Conservation (phyloP, 768 basidiomycete species). For the Leccinum incarnatum region DNA sequence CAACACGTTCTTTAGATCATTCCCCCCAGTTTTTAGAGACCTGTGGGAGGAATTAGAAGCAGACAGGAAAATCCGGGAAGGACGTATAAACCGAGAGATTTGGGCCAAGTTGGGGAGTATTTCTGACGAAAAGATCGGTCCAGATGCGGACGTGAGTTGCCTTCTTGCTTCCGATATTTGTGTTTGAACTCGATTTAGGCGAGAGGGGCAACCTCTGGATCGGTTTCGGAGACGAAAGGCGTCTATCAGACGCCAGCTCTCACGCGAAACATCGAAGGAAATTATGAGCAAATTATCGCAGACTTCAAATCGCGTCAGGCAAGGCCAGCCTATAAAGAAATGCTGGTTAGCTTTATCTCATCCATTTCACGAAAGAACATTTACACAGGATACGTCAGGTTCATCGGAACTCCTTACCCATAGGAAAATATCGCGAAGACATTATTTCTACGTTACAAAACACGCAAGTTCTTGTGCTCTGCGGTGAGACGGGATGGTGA, state of each 20-base stretch:
- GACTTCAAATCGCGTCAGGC: conserved; percentile 61
- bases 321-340: conserved; percentile 73
- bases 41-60: conserved; percentile 89
- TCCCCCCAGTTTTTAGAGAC: conserved; percentile 83
- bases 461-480: conserved; percentile 85
- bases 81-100: conserved; percentile 58
- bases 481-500: conserved; percentile 76
- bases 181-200: conserved; percentile 15
- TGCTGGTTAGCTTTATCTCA: conserved; percentile 62
- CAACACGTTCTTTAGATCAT: conserved; percentile 67
- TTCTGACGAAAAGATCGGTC: conserved; percentile 56
- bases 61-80: conserved; percentile 56
- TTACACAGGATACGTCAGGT: conserved; percentile 37
- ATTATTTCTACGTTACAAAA: conserved; percentile 69
- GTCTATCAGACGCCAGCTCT: conserved; percentile 1
- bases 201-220: conserved; percentile 20
- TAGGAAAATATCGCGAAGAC: conserved; percentile 73
- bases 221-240: conserved; percentile 16
- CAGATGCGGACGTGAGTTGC: conserved; percentile 40
- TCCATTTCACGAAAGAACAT: background rate
- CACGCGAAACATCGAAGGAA: conserved; percentile 13
- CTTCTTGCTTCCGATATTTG: background rate
- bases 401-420: conserved; percentile 79
- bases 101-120: conserved; percentile 72
- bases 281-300: conserved; percentile 51